Percentiles rank a stretch among this genome's conserved stretches.
These are phyloP conservation scores for Linderniella brevidens DNA, from an alignment of 257 asterid genomes.

Conservation along the genomic window DNA sequence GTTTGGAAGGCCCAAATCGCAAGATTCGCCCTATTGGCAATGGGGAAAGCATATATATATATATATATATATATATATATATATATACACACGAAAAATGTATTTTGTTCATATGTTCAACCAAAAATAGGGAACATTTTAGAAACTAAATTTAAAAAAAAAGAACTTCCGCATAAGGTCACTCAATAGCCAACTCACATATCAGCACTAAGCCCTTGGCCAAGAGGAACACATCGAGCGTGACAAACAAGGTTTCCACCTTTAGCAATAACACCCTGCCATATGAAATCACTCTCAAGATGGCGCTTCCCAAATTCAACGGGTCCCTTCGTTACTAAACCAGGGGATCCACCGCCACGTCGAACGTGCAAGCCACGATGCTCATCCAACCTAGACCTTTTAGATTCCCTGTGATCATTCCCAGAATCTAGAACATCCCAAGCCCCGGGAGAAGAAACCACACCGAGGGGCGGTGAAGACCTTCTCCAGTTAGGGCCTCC, in stretches of 20 bases:
- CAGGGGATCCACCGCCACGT: conserved; percentile 20
- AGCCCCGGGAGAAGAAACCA: conserved; percentile 45
- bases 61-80: no score
- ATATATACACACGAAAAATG: no score
- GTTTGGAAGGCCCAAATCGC: no score
- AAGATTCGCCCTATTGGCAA: no score
- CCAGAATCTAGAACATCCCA: conserved; percentile 59
- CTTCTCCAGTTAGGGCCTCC: conserved; percentile 71
- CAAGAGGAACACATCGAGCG: conserved; percentile 88
- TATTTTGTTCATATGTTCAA: no score
- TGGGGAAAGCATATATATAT: no score
- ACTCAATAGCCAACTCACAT: no score
- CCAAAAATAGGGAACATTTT: no score
- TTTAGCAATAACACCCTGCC: conserved; percentile 90
- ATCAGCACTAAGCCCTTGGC: conserved; percentile 41
- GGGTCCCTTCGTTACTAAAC: conserved; percentile 21
- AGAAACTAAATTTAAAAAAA: no score
- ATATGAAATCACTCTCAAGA: conserved; percentile 43
- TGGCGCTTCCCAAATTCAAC: conserved; percentile 30
- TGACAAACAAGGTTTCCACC: conserved; percentile 89
- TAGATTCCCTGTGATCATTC: conserved; percentile 62
- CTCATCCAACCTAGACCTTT: conserved; percentile 66
- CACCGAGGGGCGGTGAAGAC: conserved; percentile 53
- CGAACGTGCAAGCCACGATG: conserved; percentile 21
- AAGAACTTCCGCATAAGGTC: no score